Evolutionary conservation across 2,329 filamentous ascomycete genomes (phyloP).

Genomic region (Colletotrichum euphorbiae): DNA sequence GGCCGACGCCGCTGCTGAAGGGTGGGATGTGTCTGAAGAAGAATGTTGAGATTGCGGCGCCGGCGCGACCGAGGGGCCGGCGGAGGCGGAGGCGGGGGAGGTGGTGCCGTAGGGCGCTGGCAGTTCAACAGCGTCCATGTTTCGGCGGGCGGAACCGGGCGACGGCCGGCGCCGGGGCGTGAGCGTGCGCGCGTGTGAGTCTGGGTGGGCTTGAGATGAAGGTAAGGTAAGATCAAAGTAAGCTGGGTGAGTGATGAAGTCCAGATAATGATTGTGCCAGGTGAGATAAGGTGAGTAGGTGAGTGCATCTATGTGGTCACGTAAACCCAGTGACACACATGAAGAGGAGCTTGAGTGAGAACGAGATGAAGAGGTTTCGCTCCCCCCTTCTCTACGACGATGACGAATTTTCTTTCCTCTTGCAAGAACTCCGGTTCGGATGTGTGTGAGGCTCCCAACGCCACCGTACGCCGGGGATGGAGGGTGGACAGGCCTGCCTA

Average conservation of each 20-base stretch:
- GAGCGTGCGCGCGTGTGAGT: neutral
- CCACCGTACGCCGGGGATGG: constrained; percentile 7
- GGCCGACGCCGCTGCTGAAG: neutral
- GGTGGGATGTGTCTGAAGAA: constrained; percentile 23
- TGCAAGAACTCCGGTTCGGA: constrained; percentile 9
- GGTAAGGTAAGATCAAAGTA: neutral
- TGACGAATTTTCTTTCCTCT: neutral
- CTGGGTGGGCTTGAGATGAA: constrained; percentile 19
- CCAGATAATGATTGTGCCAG: constrained; percentile 14
- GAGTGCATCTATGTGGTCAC: constrained; percentile 11
- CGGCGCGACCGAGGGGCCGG: constrained; percentile 24
- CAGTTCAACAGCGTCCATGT: constrained; percentile 26
- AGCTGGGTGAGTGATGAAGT: neutral
- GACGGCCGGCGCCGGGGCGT: constrained; percentile 6
- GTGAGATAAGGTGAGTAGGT: constrained; percentile 7
- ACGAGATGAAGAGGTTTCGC: constrained; percentile 2
- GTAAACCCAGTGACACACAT: constrained; percentile 30
- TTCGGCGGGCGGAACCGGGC: constrained; percentile 33
- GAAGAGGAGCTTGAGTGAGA: neutral
- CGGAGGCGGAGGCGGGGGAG: constrained; percentile 13
- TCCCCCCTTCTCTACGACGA: constrained; percentile 9
- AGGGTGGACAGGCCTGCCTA: constrained; percentile 10
- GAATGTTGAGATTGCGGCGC: constrained; percentile 9
- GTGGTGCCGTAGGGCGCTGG: constrained; percentile 29
- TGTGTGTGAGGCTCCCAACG: constrained; percentile 10